Evolutionary conservation across 108 stramenopile genomes (phyloP).

Genomic region (Skeletonema tropicum): DNA sequence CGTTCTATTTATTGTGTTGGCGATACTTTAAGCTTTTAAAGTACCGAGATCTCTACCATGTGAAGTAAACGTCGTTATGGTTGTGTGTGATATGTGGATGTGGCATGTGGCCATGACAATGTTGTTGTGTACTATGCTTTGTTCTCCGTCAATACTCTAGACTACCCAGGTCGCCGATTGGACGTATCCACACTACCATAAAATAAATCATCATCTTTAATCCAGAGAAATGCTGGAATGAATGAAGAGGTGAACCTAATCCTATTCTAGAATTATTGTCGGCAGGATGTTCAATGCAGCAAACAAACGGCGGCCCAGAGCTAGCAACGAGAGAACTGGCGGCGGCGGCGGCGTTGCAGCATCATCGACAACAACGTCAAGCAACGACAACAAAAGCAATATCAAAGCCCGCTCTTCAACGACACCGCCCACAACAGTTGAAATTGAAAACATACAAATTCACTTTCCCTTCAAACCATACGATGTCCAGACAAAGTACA

Average conservation of each 20-base stretch:
- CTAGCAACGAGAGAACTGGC: not conserved
- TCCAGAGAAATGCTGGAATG: too few species aligned
- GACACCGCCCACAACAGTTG: conserved; percentile 63
- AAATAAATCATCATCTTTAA: too few species aligned
- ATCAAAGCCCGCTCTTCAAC: conserved; percentile 12
- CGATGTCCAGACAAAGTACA: conserved; percentile 92
- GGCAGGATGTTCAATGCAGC: not conserved
- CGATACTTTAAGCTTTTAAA: too few species aligned
- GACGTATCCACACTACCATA: too few species aligned
- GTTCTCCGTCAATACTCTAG: too few species aligned
- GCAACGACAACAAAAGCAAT: conserved; percentile 14
- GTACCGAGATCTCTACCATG: too few species aligned
- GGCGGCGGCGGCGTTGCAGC: not conserved
- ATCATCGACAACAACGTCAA: conserved; percentile 1
- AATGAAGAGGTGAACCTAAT: not conserved
- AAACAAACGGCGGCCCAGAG: not conserved
- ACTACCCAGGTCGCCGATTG: too few species aligned
- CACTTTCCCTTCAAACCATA: conserved; percentile 98
- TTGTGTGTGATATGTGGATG: too few species aligned
- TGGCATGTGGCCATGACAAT: too few species aligned
- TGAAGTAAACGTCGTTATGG: too few species aligned
- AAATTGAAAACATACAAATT: conserved; percentile 76
- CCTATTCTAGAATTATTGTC: not conserved
- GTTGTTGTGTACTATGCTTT: too few species aligned
- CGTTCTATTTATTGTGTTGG: too few species aligned